Conservation (phyloP, 2,329 filamentous ascomycete species). For the Colletotrichum somersetense region DNA sequence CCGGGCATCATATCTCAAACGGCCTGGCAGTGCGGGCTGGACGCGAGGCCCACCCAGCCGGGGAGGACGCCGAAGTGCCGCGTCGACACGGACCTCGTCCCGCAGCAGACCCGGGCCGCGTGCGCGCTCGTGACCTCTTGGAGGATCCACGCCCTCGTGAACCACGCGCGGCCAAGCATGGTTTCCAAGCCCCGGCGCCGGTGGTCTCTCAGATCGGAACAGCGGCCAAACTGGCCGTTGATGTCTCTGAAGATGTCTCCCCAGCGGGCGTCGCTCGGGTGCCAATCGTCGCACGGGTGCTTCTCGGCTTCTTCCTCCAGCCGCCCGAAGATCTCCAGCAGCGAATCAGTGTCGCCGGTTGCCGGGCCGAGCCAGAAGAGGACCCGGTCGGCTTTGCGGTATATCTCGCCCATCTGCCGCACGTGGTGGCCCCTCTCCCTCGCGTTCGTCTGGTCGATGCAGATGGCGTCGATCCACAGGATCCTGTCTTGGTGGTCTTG, state of each 20-base stretch:
- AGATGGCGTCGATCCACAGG: slow-evolving; percentile 43
- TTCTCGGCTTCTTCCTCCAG: not conserved
- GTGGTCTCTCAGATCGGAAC: no score
- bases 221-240: no score
- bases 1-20: no score
- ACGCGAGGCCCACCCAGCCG: no score
- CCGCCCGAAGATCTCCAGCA: not conserved
- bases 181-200: no score
- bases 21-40: no score
- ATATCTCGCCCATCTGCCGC: slow-evolving; percentile 33
- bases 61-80: no score
- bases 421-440: slow-evolving; percentile 28
- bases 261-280: not conserved
- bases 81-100: no score
- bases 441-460: slow-evolving; percentile 32
- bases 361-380: slow-evolving; percentile 29
- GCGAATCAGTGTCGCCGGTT: not conserved
- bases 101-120: no score
- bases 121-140: no score
- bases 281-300: not conserved
- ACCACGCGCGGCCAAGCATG: no score
- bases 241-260: not conserved
- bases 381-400: slow-evolving; percentile 13
- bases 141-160: no score
- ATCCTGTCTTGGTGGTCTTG: not conserved